Conservation (phyloP, 225 moss, liverwort and hornwort species). For the Ulota crispa region DNA sequence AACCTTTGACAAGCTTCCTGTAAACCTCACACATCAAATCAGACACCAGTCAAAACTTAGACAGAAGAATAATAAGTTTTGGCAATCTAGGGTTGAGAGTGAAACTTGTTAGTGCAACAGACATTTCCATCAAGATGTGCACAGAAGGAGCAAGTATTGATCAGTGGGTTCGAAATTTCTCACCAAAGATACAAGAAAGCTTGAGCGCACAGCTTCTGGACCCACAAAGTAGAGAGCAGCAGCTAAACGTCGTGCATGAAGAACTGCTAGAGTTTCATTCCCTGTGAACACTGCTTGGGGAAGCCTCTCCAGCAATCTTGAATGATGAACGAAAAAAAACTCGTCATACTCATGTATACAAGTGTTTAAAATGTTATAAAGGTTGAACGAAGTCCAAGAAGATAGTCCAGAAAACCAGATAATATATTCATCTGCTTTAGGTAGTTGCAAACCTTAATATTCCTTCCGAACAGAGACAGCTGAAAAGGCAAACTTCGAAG, state of each 20-base stretch:
- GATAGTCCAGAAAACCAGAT: constrained; percentile 6
- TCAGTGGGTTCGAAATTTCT: constrained; percentile 19
- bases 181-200: constrained; percentile 70
- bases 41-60: constrained; percentile 8
- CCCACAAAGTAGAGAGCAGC: constrained; percentile 90
- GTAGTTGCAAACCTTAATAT: neutral
- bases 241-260: constrained; percentile 77
- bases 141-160: neutral
- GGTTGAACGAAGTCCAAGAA: neutral
- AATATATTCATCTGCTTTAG: neutral
- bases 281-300: constrained; percentile 79
- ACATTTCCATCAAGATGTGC: neutral
- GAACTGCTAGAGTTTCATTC: constrained; percentile 70
- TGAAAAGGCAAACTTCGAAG: neutral
- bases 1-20: constrained; percentile 70
- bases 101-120: neutral
- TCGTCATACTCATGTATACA: constrained; percentile 13
- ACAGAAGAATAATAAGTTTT: neutral
- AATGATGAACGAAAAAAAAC: constrained; percentile 8
- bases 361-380: neutral
- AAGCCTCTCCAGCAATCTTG: constrained; percentile 77
- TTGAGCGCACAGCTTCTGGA: constrained; percentile 65
- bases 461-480: neutral
- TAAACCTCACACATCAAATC: constrained; percentile 22
- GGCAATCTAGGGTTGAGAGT: neutral